Evolutionary conservation across 2,329 filamentous ascomycete species (phyloP), one percentile per base, ranked within the genome.

Genomic region (Sarocladium kiliense): DNA sequence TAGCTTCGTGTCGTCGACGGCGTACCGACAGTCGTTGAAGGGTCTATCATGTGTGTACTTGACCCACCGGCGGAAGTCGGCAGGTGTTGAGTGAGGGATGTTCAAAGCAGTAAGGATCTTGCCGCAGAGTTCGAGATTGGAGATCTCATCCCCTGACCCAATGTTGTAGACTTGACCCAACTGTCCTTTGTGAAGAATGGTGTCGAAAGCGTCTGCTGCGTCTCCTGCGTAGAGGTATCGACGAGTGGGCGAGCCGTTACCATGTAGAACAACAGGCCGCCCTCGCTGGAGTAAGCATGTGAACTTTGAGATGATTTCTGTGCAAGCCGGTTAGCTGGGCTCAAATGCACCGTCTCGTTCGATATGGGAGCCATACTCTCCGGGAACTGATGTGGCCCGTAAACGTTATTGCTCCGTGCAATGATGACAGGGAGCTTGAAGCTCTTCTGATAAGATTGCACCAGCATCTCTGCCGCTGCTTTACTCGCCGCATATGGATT

Each of bases 301-400:
- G 71, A 93, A 93, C 66, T 91, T 92, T 27, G 89, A 87, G 54
- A 93, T 93, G 59, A 93, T 88, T 74, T 93, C 88, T 90, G 66
- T 19, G 25, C 21, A 18, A 26, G 6, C 18, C 7, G 4, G 25
- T 47, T 18, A 47, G 44, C n/a, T n/a, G n/a, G n/a, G n/a, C n/a
- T n/a, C n/a, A n/a, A n/a, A n/a, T n/a, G n/a, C n/a, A n/a, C n/a
- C n/a, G n/a, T n/a, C n/a, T n/a, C n/a, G n/a, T n/a, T n/a, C n/a
- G n/a, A n/a, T n/a, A n/a, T n/a, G n/a, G n/a, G n/a, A n/a, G 39
- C 21, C 86, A 70, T 72, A 91, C 88, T 91, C 73, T 92, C 88
- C 0, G 88, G 88, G 67, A 87, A 91, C 67, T 93, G 89, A 66
- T 92, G 88, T 21, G 89, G 89, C 0, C 89, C 89, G 64, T 92